Percentiles rank a stretch among this genome's conserved stretches.
Conservation (phyloP, 805 yeast genomes). For the Isabelozyma heimii region DNA sequence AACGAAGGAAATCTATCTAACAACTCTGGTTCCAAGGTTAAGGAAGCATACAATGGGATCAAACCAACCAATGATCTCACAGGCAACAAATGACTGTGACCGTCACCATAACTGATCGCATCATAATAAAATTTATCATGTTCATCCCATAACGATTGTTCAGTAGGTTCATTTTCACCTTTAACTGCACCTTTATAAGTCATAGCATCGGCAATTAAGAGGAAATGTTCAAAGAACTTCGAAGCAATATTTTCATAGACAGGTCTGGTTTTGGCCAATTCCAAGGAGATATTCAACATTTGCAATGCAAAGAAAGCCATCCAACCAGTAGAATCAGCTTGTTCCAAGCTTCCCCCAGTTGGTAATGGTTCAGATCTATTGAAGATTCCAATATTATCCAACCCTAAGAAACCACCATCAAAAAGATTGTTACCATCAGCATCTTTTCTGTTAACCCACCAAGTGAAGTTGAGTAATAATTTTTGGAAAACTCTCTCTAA, state of each 20-base stretch:
- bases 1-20: conserved; percentile 77
- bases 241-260: conserved; percentile 93
- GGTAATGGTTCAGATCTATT: conserved; percentile 92
- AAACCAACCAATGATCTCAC: conserved; percentile 88
- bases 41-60: conserved; percentile 85
- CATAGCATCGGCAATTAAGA: conserved; percentile 92
- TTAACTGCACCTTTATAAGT: conserved; percentile 52
- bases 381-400: conserved; percentile 90
- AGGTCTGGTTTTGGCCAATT: conserved; percentile 78
- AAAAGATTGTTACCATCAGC: conserved; percentile 82
- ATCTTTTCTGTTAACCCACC: conserved; percentile 97
- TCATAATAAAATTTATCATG: conserved; percentile 87
- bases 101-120: conserved; percentile 80
- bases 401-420: conserved; percentile 91
- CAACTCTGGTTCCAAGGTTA: conserved; percentile 83
- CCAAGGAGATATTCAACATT: conserved; percentile 90
- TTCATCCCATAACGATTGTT: conserved; percentile 83
- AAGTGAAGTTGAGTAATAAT: conserved; percentile 81
- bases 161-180: conserved; percentile 41
- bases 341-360: conserved; percentile 86
- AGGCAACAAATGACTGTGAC: conserved; percentile 65
- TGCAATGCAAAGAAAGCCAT: conserved; percentile 90
- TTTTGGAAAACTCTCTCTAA: conserved; percentile 93
- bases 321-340: conserved; percentile 97
- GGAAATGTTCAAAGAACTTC: conserved; percentile 89